Percentiles rank a stretch among this genome's conserved stretches.
These are phyloP conservation scores for Hymenoscyphus scutula DNA, from an alignment of 2,329 filamentous ascomycete genomes.

Conservation along the genomic window DNA sequence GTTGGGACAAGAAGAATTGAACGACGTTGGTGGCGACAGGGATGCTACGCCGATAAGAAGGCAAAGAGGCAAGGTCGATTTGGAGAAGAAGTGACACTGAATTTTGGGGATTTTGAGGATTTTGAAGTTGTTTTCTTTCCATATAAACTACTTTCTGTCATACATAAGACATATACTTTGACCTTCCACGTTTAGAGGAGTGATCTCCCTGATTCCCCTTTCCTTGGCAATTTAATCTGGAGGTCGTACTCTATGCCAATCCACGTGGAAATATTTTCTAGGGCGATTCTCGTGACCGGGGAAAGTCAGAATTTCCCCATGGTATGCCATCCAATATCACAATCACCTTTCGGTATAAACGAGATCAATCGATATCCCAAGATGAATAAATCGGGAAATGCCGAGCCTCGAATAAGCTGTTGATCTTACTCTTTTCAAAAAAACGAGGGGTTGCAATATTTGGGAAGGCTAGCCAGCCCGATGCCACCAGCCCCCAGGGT, in stretches of 20 bases:
- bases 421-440: background rate
- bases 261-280: background rate
- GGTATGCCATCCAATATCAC: background rate
- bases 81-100: background rate
- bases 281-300: background rate
- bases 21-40: slow-evolving; percentile 27
- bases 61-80: background rate
- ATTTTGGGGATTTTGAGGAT: too few species aligned
- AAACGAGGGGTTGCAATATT: slow-evolving; percentile 1
- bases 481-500: background rate
- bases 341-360: background rate
- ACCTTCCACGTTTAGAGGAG: slow-evolving; percentile 1
- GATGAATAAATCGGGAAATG: background rate
- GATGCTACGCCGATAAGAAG: slow-evolving; percentile 15
- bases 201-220: background rate
- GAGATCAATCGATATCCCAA: background rate
- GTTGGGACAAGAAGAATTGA: slow-evolving; percentile 16
- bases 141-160: background rate
- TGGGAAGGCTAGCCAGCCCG: background rate
- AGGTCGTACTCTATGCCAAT: background rate
- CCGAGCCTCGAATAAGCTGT: slow-evolving; percentile 1
- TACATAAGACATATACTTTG: background rate
- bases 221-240: slow-evolving; percentile 5
- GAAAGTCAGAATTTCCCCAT: background rate
- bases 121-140: background rate